Conservation (phyloP, 2,329 filamentous ascomycete species). For the Clonostachys sp. region DNA sequence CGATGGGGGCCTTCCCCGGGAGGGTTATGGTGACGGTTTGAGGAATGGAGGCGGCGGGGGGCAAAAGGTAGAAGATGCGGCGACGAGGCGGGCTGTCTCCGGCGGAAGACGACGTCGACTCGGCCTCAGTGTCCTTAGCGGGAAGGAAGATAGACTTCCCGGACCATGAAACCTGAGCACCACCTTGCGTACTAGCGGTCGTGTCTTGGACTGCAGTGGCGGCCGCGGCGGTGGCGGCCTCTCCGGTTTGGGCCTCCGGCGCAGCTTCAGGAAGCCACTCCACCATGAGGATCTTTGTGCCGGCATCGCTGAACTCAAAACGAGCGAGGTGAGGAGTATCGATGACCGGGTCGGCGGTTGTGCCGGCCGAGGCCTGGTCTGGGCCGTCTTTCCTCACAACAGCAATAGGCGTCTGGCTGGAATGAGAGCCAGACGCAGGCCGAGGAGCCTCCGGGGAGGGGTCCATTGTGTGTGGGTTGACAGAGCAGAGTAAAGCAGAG, state of each 20-base stretch:
- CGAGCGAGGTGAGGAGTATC: conserved; percentile 47
- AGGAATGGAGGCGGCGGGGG: conserved; percentile 67
- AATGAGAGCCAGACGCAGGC: background rate
- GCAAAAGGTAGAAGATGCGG: conserved; percentile 76
- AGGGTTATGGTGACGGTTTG: conserved; percentile 63
- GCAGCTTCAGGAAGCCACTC: conserved; percentile 63
- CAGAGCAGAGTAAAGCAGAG: too few species aligned
- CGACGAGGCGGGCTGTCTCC: conserved; percentile 32
- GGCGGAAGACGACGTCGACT: background rate
- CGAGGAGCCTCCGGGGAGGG: conserved; percentile 5
- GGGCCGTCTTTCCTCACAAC: too few species aligned
- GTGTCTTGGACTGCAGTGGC: background rate
- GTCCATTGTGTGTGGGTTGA: conserved; percentile 2
- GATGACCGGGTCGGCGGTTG: conserved; percentile 1
- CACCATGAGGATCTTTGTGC: conserved; percentile 89
- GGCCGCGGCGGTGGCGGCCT: conserved; percentile 4
- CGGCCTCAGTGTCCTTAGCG: conserved; percentile 15
- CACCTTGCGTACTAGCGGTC: conserved; percentile 3
- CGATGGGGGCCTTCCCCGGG: conserved; percentile 30
- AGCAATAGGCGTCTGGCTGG: background rate
- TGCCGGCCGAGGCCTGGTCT: too few species aligned
- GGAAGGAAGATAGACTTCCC: conserved; percentile 67
- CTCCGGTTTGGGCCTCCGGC: background rate
- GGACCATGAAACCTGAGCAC: conserved; percentile 80
- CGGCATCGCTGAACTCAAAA: conserved; percentile 85